phyloP scores from a whole-genome alignment of 108 stramenopile genomes.

The Schizochytrium sp. region DNA sequence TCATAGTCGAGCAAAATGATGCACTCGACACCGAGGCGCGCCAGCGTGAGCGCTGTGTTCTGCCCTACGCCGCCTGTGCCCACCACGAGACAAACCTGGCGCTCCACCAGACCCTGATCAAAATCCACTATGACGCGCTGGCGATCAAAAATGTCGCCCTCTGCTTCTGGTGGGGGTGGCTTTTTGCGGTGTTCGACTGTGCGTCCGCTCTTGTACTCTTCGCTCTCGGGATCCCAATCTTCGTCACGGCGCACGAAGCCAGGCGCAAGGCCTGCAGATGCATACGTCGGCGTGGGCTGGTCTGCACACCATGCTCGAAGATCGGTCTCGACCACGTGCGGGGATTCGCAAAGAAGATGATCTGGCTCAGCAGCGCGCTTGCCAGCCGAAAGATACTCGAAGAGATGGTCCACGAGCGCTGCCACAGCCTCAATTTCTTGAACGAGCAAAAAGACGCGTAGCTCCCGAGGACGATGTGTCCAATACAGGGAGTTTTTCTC shows the following conservation, averaged over 20 bases:
- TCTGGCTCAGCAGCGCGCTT: background rate
- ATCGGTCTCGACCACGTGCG: background rate
- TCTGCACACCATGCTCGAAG: background rate
- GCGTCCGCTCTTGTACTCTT: background rate
- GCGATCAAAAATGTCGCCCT: background rate
- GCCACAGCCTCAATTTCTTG: background rate
- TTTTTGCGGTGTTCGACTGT: background rate
- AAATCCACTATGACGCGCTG: slow-evolving; percentile 16
- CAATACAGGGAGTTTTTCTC: slow-evolving; percentile 5
- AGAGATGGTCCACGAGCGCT: background rate
- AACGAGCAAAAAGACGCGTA: background rate
- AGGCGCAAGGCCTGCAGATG: background rate
- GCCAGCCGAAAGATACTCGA: background rate
- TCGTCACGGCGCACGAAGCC: background rate
- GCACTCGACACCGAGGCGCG: background rate
- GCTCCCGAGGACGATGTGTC: background rate
- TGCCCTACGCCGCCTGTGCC: background rate
- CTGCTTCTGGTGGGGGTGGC: background rate
- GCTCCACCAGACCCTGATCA: background rate
- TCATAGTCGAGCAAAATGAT: slow-evolving; percentile 8
- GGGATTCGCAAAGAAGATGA: background rate
- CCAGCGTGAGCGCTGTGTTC: background rate
- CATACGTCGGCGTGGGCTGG: background rate
- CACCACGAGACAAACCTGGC: background rate
- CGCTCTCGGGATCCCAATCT: background rate